A percentile compares a stretch with the other conserved stretches of the same genome.
phyloP scores from a whole-genome alignment of 805 yeast species.

The Suhomyces faveliae region DNA sequence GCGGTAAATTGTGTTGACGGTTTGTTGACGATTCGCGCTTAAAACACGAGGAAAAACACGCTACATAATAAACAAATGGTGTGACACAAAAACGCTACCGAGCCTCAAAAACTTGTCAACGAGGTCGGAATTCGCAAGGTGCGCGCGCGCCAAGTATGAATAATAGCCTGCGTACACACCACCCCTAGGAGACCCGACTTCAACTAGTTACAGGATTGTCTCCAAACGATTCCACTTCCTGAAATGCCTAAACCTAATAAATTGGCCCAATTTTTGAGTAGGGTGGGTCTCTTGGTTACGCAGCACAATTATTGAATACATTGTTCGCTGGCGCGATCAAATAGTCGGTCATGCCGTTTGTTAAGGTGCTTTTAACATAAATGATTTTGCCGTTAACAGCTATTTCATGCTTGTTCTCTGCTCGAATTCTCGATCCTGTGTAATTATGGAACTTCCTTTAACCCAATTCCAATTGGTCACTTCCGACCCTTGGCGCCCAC shows the following conservation, averaged over 20 bases:
- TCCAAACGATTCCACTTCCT: neutral
- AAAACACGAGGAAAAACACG: constrained; percentile 2
- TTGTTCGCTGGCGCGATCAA: neutral
- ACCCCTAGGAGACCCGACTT: neutral
- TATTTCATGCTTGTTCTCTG: neutral
- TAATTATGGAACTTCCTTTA: too few species aligned
- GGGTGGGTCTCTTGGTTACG: neutral
- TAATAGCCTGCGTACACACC: neutral
- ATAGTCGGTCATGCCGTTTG: neutral
- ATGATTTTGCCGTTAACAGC: neutral
- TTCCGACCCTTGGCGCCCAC: neutral
- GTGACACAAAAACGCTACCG: neutral
- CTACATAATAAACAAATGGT: neutral
- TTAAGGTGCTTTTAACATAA: neutral
- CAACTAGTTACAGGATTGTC: neutral
- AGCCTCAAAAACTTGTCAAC: neutral
- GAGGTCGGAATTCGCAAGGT: neutral
- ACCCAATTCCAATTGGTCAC: too few species aligned
- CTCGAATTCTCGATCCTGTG: neutral
- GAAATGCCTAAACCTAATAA: neutral
- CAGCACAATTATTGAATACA: neutral
- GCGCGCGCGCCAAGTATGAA: neutral
- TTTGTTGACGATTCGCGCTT: constrained; percentile 1
- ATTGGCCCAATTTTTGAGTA: neutral
- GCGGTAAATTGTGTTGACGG: neutral